Evolutionary conservation across 2,329 filamentous ascomycete species (phyloP), one percentile per base, ranked within the genome.

Genomic region (Ambrosiella xylebori): DNA sequence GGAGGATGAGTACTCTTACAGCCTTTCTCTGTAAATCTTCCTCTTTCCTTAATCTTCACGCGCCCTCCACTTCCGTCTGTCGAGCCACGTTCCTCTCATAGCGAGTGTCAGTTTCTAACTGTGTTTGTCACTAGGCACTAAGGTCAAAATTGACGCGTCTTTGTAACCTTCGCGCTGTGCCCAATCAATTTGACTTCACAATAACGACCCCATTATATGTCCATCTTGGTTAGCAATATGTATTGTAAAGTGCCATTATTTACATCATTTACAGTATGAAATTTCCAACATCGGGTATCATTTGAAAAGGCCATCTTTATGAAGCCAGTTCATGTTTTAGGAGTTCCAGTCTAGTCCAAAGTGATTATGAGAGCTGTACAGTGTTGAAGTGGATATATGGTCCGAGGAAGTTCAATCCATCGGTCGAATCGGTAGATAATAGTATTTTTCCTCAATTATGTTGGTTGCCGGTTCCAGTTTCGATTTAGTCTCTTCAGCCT

Each of bases 1-100:
- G 78, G 81, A 85, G 71, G 81, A 84, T 65, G 81, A 85, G 69
- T 85, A 84, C 64, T 76, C 80, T 52, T 85, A 85, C 69, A 84
- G 83, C 68, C 69, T 85, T 63, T 75, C 80, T 61, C 72, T 85
- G 62, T 82, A 68, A 70, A 55, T 54, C 15, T 50, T 41, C 19
- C 38, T 27, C 38, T 41, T 41, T 55, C 17, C 17, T 55, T 54
- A 39, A 8, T 39, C 38, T 7, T 44, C 15, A 19, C n/a, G 15
- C 17, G 13, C 51, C 36, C 35, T 15, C 38, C 51, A 7, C 38
- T 35, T 44, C 27, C 47, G n/a, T n/a, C 11, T 41, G 11, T 41
- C 9, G 47, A 37, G 27, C 17, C 27, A 35, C 47, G 9, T 19
- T 8, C 9, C 15, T 36, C 19, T 51, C 15, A 17, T 7, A 35